Evolutionary conservation across 2,329 filamentous ascomycete genomes (phyloP).

Genomic region (Grosmannia serpens): DNA sequence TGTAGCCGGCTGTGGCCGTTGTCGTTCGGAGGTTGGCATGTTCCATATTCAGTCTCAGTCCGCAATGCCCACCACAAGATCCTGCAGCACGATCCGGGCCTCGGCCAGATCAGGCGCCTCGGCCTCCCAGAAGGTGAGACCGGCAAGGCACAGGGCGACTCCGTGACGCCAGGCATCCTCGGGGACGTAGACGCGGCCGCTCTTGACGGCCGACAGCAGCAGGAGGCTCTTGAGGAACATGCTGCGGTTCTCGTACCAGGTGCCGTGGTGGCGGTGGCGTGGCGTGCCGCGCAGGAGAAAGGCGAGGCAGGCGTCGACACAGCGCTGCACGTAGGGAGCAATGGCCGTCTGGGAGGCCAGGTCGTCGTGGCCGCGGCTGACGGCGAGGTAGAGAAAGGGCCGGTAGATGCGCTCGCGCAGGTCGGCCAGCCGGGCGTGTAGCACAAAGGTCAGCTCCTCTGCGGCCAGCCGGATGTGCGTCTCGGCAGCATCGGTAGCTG

Average conservation of each 20-base stretch:
- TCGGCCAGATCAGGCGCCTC: background rate
- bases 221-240: background rate
- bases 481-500: background rate
- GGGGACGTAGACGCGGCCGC: background rate
- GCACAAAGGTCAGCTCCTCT: background rate
- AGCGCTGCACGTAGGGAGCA: background rate
- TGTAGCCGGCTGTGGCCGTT: too few species aligned
- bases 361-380: background rate
- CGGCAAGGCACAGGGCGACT: background rate
- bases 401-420: constrained; percentile 3
- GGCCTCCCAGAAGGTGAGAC: background rate
- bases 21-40: too few species aligned
- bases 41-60: too few species aligned
- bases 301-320: background rate
- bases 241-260: constrained; percentile 1
- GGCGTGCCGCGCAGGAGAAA: background rate
- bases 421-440: background rate
- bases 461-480: background rate
- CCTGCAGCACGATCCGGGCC: background rate
- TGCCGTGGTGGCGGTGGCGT: constrained; percentile 4
- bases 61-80: background rate
- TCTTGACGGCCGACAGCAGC: background rate
- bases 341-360: background rate
- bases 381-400: constrained; percentile 1
- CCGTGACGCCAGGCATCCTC: background rate